These are phyloP conservation scores for Fallopia convolvulus DNA, from an alignment of 148 eudicot species.

Conservation along the genomic window DNA sequence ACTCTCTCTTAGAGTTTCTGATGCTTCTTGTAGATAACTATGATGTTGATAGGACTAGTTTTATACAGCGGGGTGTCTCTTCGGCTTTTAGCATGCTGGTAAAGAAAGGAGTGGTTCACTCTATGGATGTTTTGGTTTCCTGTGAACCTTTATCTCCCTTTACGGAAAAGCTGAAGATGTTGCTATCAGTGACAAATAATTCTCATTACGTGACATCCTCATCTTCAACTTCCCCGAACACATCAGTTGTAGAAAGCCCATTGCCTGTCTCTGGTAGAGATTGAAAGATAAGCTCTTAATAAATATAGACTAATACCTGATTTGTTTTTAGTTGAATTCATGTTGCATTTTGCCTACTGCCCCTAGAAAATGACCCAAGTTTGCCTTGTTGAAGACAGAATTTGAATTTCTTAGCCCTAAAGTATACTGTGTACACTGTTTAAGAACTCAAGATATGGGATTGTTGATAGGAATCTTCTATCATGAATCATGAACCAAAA, in stretches of 20 bases:
- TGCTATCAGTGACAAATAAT: slow-evolving; percentile 16
- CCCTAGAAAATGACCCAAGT: not conserved
- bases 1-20: slow-evolving; percentile 66
- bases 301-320: too few species aligned
- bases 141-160: slow-evolving; percentile 47
- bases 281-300: not conserved
- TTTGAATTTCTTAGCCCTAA: not conserved
- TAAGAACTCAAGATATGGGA: not conserved
- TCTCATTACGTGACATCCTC: slow-evolving; percentile 4
- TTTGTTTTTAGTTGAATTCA: too few species aligned
- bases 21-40: slow-evolving; percentile 59
- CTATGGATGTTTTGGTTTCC: slow-evolving; percentile 48
- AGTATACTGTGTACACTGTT: too few species aligned
- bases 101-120: slow-evolving; percentile 50
- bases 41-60: slow-evolving; percentile 55
- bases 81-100: slow-evolving; percentile 46
- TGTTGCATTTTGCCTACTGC: not conserved
- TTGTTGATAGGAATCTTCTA: too few species aligned
- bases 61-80: slow-evolving; percentile 39
- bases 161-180: slow-evolving; percentile 42
- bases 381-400: not conserved
- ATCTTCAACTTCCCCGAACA: not conserved
- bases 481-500: too few species aligned
- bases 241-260: not conserved
- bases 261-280: not conserved